Percentiles rank a stretch among this genome's conserved stretches.
phyloP scores from a whole-genome alignment of 805 yeast species.

The Starmerella roubikii region DNA sequence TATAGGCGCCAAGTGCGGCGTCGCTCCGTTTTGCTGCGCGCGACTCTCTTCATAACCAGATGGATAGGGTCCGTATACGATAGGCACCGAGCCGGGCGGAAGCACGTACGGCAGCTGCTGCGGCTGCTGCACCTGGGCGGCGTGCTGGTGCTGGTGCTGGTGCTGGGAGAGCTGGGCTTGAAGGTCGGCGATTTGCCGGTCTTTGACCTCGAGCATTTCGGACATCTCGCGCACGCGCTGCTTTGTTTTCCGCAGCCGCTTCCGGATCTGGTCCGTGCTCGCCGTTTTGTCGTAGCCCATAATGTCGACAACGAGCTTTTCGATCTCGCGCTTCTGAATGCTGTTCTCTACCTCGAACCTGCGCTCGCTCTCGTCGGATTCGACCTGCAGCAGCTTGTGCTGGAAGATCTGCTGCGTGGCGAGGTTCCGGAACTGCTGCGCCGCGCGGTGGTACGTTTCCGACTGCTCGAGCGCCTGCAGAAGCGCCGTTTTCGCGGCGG shows the following conservation, averaged over 20 bases:
- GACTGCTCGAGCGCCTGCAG: constrained; percentile 18
- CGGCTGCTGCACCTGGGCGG: not conserved
- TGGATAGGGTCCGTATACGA: no score
- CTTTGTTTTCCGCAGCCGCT: constrained; percentile 31
- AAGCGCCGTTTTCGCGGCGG: constrained; percentile 9
- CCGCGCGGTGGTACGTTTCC: constrained; percentile 17
- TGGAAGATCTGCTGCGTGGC: constrained; percentile 24
- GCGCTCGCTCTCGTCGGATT: constrained; percentile 33
- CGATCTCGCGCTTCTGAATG: constrained; percentile 36
- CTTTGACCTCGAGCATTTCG: constrained; percentile 32
- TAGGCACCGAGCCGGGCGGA: not conserved
- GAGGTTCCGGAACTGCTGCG: constrained; percentile 19
- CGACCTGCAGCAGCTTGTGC: constrained; percentile 31
- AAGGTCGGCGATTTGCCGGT: constrained; percentile 18
- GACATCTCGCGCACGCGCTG: constrained; percentile 35
- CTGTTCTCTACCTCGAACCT: constrained; percentile 36
- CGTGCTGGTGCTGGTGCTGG: constrained; percentile 4
- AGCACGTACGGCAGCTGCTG: not conserved
- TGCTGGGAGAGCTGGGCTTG: constrained; percentile 20
- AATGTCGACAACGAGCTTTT: constrained; percentile 30
- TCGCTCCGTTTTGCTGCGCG: constrained; percentile 3
- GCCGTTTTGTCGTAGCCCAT: constrained; percentile 27
- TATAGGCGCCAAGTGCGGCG: constrained; percentile 17
- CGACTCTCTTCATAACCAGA: not conserved
- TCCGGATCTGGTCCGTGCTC: constrained; percentile 27